Conservation (phyloP, 305 asterid genomes). For the Ilex paraguariensis region DNA sequence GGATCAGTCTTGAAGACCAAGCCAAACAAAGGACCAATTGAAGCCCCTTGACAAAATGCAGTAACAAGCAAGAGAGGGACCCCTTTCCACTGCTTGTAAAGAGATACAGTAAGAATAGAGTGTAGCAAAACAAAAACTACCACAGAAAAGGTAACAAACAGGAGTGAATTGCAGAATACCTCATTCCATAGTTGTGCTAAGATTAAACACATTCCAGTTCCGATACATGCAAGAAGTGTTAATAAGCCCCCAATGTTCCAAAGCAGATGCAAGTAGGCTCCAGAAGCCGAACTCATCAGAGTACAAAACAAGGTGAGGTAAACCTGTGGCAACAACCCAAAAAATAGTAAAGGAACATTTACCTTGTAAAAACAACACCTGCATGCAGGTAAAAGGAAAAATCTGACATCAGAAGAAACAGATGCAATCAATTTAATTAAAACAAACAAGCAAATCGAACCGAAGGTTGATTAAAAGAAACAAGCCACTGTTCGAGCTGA, state of each 20-base stretch:
- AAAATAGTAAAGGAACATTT: neutral
- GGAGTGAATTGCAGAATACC: neutral
- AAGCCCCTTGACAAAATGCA: slow-evolving; percentile 9
- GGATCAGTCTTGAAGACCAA: neutral
- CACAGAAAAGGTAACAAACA: neutral
- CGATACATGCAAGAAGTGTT: slow-evolving; percentile 2
- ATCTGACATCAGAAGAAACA: neutral
- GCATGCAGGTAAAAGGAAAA: neutral
- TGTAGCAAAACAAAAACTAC: neutral
- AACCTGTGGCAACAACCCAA: slow-evolving; percentile 7
- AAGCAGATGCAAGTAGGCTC: neutral
- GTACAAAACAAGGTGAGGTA: slow-evolving; percentile 8
- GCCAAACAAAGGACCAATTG: neutral
- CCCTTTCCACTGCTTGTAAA: slow-evolving; percentile 1
- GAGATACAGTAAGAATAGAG: neutral
- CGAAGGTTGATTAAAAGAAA: too few relatives aligned
- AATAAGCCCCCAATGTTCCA: neutral
- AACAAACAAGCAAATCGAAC: too few relatives aligned
- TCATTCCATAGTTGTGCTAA: slow-evolving; percentile 7
- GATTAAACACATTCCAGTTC: too few relatives aligned
- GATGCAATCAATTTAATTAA: too few relatives aligned
- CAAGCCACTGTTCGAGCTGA: too few relatives aligned
- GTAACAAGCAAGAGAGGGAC: neutral
- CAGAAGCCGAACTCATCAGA: slow-evolving; percentile 5
- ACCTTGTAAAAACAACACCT: neutral